Evolutionary conservation across 768 basidiomycete genomes (phyloP), one percentile per base, ranked within the genome.

Genomic region (Naganishia randhawae): DNA sequence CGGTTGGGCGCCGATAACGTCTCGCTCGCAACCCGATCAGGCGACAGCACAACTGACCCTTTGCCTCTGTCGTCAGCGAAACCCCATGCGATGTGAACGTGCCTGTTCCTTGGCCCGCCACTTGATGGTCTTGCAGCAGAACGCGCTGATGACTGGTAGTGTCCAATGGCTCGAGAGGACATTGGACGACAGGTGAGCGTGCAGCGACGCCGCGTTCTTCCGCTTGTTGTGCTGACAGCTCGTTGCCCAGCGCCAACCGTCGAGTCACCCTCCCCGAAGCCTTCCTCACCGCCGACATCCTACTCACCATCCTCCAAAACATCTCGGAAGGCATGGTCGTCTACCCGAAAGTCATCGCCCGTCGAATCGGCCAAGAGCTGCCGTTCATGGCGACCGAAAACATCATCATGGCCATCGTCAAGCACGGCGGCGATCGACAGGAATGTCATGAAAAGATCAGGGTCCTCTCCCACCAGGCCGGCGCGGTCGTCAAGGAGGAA

Each of bases 301-400:
- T 98, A 52, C 85, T 98, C 13, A 91, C 91, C 69, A 97, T 93
- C 25, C 84, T 99, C 27, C 93, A 95, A 77, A 98, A 98, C 80
- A 89, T 99, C 75, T 90, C 90, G 2, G 96, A 98, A 81, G 96
- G 95, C 0, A 85, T 99, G n/a, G 93, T 98, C n/a, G 94, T 99
- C 65, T 98, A 98, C 80, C 96, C 96, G 11, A 88, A 86, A 78
- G 95, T 99, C 69, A 98, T 99, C 71, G 91, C 85, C 11, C 86
- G 92, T 48, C 87, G 92, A 41, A 94, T 99, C 79, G 80, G 87
- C 2, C 91, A 97, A 79, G 96, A 99, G 80, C 85, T 99, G 37
- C 96, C 96, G 0, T 98, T 98, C 85, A 98, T 99, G 96, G 93
- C 95, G 4, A 99, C 96, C 1, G 96, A 99, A 81, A 99, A 99